phyloP scores from a whole-genome alignment of 768 basidiomycete genomes.

The Russula griseocarnosa region DNA sequence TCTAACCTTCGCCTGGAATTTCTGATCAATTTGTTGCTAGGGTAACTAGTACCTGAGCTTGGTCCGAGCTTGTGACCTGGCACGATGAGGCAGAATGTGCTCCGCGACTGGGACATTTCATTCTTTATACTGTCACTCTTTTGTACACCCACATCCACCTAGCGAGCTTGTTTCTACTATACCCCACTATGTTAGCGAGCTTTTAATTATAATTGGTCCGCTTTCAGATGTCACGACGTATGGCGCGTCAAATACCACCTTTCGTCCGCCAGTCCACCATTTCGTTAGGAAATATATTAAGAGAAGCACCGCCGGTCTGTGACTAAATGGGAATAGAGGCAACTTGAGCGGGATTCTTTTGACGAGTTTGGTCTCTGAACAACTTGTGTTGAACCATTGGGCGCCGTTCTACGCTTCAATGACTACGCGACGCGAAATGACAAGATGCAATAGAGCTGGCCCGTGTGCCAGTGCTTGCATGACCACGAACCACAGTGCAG shows the following conservation, averaged over 20 bases:
- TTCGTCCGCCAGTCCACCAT: background rate
- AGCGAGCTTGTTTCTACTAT: background rate
- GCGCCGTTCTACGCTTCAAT: no score
- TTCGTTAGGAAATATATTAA: no score
- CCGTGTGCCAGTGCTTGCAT: no score
- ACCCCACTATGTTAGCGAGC: background rate
- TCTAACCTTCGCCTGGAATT: background rate
- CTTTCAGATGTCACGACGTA: background rate
- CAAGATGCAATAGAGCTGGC: no score
- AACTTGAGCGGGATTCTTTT: no score
- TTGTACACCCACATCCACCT: background rate
- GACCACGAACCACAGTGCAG: background rate
- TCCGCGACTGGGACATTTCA: slow-evolving; percentile 9
- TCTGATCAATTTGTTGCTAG: background rate
- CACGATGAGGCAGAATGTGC: background rate
- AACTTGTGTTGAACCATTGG: background rate
- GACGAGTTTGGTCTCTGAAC: background rate
- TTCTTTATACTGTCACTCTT: slow-evolving; percentile 20
- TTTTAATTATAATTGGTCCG: background rate
- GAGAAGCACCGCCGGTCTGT: no score
- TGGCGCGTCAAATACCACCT: background rate
- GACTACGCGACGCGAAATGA: no score
- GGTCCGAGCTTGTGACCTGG: background rate
- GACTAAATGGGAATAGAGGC: no score
- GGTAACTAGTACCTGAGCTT: background rate